These are phyloP conservation scores for Mycena rosella DNA, from an alignment of 768 basidiomycete genomes.

Conservation along the genomic window DNA sequence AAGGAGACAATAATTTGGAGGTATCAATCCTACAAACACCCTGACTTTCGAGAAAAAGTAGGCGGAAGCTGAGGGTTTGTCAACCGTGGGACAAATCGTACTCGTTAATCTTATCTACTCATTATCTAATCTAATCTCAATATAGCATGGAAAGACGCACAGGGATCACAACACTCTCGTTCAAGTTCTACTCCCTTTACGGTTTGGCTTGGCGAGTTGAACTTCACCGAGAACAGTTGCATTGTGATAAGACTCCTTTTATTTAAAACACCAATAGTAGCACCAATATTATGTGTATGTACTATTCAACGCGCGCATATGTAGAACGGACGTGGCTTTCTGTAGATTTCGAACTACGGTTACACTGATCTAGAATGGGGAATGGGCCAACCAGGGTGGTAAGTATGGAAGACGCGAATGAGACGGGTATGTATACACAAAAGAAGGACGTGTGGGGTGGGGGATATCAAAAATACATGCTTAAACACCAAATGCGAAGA, in stretches of 20 bases:
- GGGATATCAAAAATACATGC: conserved; percentile 9
- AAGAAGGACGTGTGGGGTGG: conserved; percentile 5
- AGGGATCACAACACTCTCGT: too few relatives aligned
- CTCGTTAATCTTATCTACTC: too few relatives aligned
- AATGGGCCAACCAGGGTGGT: not conserved
- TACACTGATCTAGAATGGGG: not conserved
- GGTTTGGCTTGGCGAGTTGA: too few relatives aligned
- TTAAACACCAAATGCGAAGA: not conserved
- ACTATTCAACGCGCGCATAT: not conserved
- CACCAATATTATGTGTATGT: conserved; percentile 12
- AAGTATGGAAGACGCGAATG: not conserved
- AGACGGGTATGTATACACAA: not conserved
- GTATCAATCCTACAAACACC: too few relatives aligned
- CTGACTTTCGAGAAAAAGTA: too few relatives aligned
- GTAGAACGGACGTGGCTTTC: not conserved
- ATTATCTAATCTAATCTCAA: too few relatives aligned
- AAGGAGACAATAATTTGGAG: too few relatives aligned
- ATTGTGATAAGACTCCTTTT: not conserved
- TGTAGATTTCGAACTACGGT: not conserved
- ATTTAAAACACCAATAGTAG: not conserved
- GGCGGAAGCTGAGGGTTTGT: too few relatives aligned
- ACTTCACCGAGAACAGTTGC: too few relatives aligned
- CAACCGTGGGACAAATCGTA: too few relatives aligned
- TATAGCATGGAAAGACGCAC: too few relatives aligned
- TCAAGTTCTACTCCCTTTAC: too few relatives aligned